Base-by-base conservation (phyloP, 257 asterid species). In the Solanum stenotomum region DNA sequence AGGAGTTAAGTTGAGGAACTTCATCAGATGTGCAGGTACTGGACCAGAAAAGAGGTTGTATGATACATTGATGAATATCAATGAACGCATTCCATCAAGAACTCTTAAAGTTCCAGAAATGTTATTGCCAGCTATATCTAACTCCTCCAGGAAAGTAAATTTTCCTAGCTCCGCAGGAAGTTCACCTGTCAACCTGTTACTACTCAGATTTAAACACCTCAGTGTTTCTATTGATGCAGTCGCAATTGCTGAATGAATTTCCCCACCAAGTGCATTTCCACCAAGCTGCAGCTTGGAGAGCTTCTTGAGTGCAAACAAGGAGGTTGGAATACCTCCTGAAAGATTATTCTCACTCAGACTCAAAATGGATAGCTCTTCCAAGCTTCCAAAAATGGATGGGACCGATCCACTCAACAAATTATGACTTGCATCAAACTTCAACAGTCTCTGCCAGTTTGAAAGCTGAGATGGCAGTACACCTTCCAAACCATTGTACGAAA, bases 321-420 rank as follows among this genome's bases (percentile, higher is more conserved):
- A 89, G 13, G 88, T 29, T 0, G 96, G 95, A 76, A 95, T 85
- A 44, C 92, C 94, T 65, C 98, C 98, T 42, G 67, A 61, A 22
- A 96, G 91, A 68, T 37, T 75, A 85, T 96, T 96, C 81, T 90
- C 95, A 86, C 96, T 91, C n/a, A 95, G 91, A 91, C 89, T 92
- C 92, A 96, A 91, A 87, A 68, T 70, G 31, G 93, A 86, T 70
- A 96, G 83, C 75, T 91, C 94, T 13, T 86, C 86, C 92, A 95
- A 90, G 92, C 89, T 90, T 86, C 90, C 90, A 29, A 93, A 89
- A 79, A 89, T 89, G 89, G 92, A 91, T 2, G 98, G 95, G 27
- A 95, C 92, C 1, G 92, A 89, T 33, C 98, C 98, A 68, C 91
- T 94, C 65, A 96, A 92, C 89, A 90, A 74, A 90, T 96, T 96